These are phyloP conservation scores for Leishmania aethiopica DNA, from an alignment of 208 protist genomes.

Conservation along the genomic window DNA sequence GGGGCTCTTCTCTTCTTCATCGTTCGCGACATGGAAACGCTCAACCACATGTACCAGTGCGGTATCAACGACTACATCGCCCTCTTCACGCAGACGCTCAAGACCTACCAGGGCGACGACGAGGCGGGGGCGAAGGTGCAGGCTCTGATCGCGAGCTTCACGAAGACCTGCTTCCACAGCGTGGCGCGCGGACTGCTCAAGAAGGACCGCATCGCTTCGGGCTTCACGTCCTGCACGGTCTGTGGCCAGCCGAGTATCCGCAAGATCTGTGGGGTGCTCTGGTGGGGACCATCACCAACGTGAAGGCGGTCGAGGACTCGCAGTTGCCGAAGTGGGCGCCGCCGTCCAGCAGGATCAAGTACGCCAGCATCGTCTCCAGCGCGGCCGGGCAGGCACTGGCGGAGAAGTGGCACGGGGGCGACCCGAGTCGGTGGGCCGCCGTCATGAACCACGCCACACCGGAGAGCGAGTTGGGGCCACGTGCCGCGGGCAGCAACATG, in stretches of 20 bases:
- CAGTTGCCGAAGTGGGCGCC: constrained; percentile 68
- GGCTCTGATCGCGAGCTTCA: constrained; percentile 57
- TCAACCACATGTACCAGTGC: constrained; percentile 98
- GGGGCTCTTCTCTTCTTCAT: constrained; percentile 94
- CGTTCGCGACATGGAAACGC: constrained; percentile 82
- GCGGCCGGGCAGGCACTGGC: constrained; percentile 32
- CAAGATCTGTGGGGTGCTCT: constrained; percentile 88
- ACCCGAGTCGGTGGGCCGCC: constrained; percentile 64
- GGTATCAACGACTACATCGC: constrained; percentile 91
- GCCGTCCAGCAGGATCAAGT: constrained; percentile 55
- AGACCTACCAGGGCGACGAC: constrained; percentile 42
- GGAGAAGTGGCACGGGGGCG: constrained; percentile 60
- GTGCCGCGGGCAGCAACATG: background rate
- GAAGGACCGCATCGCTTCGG: constrained; percentile 94
- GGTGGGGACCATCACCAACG: constrained; percentile 59
- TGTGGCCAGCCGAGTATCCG: constrained; percentile 83
- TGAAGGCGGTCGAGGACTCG: constrained; percentile 23
- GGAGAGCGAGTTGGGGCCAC: constrained; percentile 44
- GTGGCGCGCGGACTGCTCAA: constrained; percentile 87
- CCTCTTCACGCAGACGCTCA: constrained; percentile 75
- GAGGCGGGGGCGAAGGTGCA: constrained; percentile 52
- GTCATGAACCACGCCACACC: constrained; percentile 73
- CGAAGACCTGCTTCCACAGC: constrained; percentile 67
- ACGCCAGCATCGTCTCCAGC: constrained; percentile 51
- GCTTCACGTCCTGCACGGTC: constrained; percentile 92